Percentiles rank a stretch among this genome's conserved stretches.
phyloP scores from a whole-genome alignment of 345 rosid species.

The Eucalyptus grandis region DNA sequence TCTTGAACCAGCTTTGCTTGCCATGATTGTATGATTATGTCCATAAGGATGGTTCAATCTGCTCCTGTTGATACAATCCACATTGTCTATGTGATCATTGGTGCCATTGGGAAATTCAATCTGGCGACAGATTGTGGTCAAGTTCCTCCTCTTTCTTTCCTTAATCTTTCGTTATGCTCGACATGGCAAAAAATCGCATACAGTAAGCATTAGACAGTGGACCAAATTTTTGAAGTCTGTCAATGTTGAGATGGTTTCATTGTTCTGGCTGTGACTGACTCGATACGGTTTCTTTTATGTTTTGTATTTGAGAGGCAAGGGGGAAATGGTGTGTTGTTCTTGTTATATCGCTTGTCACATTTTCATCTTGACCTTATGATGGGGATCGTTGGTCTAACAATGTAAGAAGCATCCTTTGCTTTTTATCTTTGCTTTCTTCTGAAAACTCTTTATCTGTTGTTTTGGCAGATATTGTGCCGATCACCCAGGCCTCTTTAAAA shows the following conservation, averaged over 20 bases:
- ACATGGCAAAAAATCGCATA: background rate
- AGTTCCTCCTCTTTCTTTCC: background rate
- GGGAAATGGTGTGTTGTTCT: background rate
- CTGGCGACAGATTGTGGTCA: background rate
- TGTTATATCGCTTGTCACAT: background rate
- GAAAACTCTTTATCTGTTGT: background rate
- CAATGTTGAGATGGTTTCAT: background rate
- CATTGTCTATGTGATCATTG: background rate
- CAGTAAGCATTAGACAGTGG: background rate
- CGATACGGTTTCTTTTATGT: background rate
- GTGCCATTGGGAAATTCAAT: background rate
- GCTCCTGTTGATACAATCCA: background rate
- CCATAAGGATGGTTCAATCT: background rate
- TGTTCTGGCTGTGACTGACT: background rate
- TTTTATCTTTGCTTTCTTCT: background rate
- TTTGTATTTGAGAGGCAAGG: background rate
- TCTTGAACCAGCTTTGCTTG: background rate
- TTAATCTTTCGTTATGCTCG: background rate
- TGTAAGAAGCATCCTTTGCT: background rate
- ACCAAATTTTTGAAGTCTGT: background rate
- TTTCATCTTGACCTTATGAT: background rate
- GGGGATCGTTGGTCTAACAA: background rate
- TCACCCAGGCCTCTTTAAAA: slow-evolving; percentile 88
- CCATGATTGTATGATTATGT: background rate
- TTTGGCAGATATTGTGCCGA: slow-evolving; percentile 85